Conservation (phyloP, 2,329 filamentous ascomycete genomes). For the Trichoderma lentiforme region DNA sequence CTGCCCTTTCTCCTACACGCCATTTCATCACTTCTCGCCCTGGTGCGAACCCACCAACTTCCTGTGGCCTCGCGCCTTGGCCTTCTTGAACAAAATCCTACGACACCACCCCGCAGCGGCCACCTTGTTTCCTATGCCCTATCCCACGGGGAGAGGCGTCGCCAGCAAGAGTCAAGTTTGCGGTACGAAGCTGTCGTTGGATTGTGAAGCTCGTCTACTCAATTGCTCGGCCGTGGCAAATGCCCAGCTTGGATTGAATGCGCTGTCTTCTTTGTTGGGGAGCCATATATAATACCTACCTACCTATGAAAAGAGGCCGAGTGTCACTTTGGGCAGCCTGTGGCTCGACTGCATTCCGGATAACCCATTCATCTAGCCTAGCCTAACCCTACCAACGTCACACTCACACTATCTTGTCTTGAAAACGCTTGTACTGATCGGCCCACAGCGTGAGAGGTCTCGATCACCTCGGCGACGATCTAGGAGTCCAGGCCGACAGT, state of each 20-base stretch:
- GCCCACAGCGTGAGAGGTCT: constrained; percentile 73
- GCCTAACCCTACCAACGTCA: not conserved
- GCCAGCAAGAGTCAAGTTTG: not conserved
- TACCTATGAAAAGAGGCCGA: not conserved
- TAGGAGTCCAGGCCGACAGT: constrained; percentile 70
- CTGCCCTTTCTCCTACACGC: not conserved
- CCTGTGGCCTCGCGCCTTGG: not conserved
- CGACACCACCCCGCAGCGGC: constrained; percentile 4
- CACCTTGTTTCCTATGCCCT: not conserved
- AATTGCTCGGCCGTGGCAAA: not conserved
- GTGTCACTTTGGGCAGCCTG: not conserved
- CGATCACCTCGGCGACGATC: constrained; percentile 78
- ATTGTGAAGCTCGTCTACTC: not conserved
- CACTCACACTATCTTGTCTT: not conserved
- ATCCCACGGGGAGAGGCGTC: not conserved
- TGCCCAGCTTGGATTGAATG: not conserved
- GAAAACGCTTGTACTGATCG: not conserved
- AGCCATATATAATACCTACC: not conserved
- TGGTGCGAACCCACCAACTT: not conserved
- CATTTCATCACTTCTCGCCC: not conserved
- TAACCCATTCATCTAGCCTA: not conserved
- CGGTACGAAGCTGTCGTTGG: not conserved
- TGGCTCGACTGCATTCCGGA: not conserved
- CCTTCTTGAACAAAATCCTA: not conserved
- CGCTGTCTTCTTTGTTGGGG: not conserved